A percentile compares a stretch with the other conserved stretches of the same genome.
These are phyloP conservation scores for Ocimum tenuiflorum DNA, from an alignment of 257 asterid species.

Conservation along the genomic window DNA sequence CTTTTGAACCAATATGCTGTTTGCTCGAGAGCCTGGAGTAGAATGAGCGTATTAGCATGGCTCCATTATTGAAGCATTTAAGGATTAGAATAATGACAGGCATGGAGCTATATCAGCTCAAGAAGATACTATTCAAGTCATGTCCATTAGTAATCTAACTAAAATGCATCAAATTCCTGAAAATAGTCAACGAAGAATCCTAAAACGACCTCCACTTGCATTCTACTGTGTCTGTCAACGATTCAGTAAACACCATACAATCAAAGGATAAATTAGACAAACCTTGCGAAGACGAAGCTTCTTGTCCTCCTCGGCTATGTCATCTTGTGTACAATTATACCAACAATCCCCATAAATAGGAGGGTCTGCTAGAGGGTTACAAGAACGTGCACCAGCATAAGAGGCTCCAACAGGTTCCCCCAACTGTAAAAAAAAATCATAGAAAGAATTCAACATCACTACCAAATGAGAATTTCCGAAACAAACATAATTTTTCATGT, in stretches of 20 bases:
- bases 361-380: slow-evolving; percentile 93
- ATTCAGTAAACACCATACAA: background rate
- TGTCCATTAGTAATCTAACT: background rate
- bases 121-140: background rate
- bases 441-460: slow-evolving; percentile 6
- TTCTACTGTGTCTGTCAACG: background rate
- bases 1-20: slow-evolving; percentile 93
- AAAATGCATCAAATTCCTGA: background rate
- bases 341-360: slow-evolving; percentile 95
- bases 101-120: background rate
- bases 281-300: slow-evolving; percentile 94
- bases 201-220: background rate
- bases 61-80: background rate
- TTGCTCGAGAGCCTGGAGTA: slow-evolving; percentile 82
- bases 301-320: slow-evolving; percentile 91
- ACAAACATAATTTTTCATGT: background rate
- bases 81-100: background rate
- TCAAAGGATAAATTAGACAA: slow-evolving; percentile 8
- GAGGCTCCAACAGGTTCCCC: slow-evolving; percentile 94
- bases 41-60: slow-evolving; percentile 7
- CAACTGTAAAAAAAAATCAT: slow-evolving; percentile 43
- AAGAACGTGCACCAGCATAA: slow-evolving; percentile 72
- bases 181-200: background rate
- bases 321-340: slow-evolving; percentile 92
- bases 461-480: background rate